Evolutionary conservation across 768 basidiomycete species (phyloP), one percentile per base, ranked within the genome.

Genomic region (Lentinula sp.): DNA sequence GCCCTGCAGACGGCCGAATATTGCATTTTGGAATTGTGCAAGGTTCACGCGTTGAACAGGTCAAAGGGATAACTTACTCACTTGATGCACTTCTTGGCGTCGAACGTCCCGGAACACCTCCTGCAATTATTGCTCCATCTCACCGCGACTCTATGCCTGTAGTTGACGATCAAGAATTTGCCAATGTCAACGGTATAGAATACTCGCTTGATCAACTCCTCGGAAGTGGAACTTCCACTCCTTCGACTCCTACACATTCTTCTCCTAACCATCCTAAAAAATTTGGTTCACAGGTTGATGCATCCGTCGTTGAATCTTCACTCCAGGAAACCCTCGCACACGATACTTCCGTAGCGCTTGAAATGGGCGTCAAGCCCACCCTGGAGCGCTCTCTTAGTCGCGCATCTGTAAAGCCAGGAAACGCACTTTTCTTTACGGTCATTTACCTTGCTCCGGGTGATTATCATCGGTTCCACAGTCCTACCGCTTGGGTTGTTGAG

Each of bases 391-490:
- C 68, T 60, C 69, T 70, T 64, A 74, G 73, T 53, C 80, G 79
- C 57, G 11, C 58, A 11, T 51, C 55, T 23, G 57, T 62, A 48
- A 83, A 84, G 64, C 83, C 87, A 2, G 93, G 92, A 13, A 89
- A 98, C 69, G 81, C 86, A 16, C 84, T 98, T 23, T 97, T 86
- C 75, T 99, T 98, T 73, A 77, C 89, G 23, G 97, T 99, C 66
- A 89, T 99, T 62, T 99, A 98, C 76, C 89, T 99, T 59, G 97
- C 96, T 0, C 97, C 97, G 1, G 96, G 97, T 1, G 97, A 99
- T 70, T 98, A 98, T 73, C 96, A 99, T 69, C 85, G 96, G 15
- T 99, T 97, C 83, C 97, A 99, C 73, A 89, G 87, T 55, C 96
- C 97, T 1, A 87, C 94, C 0, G 86, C 91, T 6, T 98, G 97